Conservation (phyloP, 257 asterid genomes). For the Penstemon eatonii region DNA sequence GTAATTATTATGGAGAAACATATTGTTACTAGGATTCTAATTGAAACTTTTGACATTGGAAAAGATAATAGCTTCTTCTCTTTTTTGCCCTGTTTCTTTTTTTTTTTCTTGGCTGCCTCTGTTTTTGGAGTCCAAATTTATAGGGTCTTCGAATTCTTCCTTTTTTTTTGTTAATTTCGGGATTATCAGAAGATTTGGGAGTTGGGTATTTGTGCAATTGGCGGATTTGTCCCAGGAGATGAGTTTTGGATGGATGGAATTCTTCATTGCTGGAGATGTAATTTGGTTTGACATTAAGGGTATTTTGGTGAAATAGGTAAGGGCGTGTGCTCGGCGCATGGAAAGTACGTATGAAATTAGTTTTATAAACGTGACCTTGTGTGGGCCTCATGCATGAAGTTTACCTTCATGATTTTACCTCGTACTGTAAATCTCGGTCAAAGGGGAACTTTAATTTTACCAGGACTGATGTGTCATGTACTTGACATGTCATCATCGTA, state of each 20-base stretch:
- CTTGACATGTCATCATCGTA: too few species aligned
- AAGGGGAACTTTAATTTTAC: too few species aligned
- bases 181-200: background rate
- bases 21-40: background rate
- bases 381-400: too few species aligned
- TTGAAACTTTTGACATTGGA: background rate
- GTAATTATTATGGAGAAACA: background rate
- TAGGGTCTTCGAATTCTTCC: background rate
- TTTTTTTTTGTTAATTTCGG: too few species aligned
- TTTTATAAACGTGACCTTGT: background rate
- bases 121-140: background rate
- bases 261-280: too few species aligned
- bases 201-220: background rate
- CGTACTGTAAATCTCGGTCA: too few species aligned
- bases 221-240: background rate
- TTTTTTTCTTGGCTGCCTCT: too few species aligned
- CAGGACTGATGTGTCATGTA: too few species aligned
- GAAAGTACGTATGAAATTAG: background rate
- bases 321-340: background rate
- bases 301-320: background rate
- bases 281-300: background rate
- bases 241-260: too few species aligned
- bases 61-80: too few species aligned
- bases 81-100: too few species aligned
- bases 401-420: too few species aligned